Evolutionary conservation across 345 rosid species (phyloP).

Genomic region (Gossypium australe): DNA sequence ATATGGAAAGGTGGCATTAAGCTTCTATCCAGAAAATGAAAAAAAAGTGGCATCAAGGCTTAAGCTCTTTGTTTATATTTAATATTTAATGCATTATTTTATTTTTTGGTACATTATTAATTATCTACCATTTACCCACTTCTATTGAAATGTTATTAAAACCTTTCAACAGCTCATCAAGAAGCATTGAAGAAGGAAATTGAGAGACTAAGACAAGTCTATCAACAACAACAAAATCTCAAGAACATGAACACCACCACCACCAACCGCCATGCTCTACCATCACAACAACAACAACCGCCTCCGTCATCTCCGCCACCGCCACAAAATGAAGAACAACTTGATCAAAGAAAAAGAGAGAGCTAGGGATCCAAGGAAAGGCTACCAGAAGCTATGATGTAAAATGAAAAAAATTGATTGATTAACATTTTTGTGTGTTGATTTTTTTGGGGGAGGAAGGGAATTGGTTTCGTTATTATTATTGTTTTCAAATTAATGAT

Average conservation of each 20-base stretch:
- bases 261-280: conserved; percentile 8
- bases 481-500: neutral
- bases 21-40: no score
- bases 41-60: neutral
- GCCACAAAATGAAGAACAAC: neutral
- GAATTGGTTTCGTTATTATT: neutral
- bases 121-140: neutral
- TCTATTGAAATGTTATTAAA: neutral
- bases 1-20: neutral
- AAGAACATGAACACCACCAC: conserved; percentile 29
- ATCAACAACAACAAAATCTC: conserved; percentile 48
- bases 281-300: neutral
- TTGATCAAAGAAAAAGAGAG: conserved; percentile 3
- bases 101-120: neutral
- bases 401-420: neutral
- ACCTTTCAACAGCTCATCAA: conserved; percentile 51
- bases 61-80: neutral
- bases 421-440: neutral
- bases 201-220: conserved; percentile 54
- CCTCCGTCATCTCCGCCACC: neutral
- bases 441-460: neutral
- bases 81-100: neutral
- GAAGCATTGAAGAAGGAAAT: conserved; percentile 65
- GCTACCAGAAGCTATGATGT: neutral
- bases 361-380: neutral